Evolutionary conservation across 2,329 filamentous ascomycete genomes (phyloP), one percentile per base, ranked within the genome.

Genomic region (Neopestalotiopsis rosae): DNA sequence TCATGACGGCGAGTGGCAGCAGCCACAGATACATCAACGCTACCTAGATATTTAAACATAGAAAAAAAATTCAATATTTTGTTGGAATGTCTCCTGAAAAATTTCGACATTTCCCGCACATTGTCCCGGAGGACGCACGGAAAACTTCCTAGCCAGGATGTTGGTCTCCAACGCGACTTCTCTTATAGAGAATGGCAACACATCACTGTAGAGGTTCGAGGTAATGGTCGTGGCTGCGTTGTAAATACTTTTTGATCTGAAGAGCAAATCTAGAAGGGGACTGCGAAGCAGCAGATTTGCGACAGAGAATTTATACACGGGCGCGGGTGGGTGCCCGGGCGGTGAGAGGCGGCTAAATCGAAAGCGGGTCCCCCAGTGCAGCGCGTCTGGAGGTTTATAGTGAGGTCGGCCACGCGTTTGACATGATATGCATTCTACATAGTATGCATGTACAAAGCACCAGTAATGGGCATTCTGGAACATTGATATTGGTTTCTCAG

Each of bases 91-190:
- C 82, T 88, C 83, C 87, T 87, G 86, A 82, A 62, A 28, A 84
- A 86, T 76, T 84, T 88, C 87, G 86, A 87, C 88, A 87, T 88
- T 83, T 82, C 83, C 79, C 83, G 83, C 84, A 82, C 85, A 85
- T 81, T 80, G 76, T 81, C 79, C 78, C 45, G 45, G 75, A 78
- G 80, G 79, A 80, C 79, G 78, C 80, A 79, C 84, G 85, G 80
- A 79, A 88, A 84, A 88, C 86, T 90, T 89, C 88, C 87, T 89
- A 89, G 88, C 86, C 86, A 86, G 87, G 87, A 77, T 81, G 80
- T 86, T 82, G 72, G 79, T 89, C 86, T 89, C 82, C 59, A 87
- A 87, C 86, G 88, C 84, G 81, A 76, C 79, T 84, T 84, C 84
- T 82, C 82, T 72, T 66, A 68, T 71, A 76, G 81, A 81, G 82